A percentile compares a stretch with the other conserved stretches of the same genome.
These are phyloP conservation scores for Trichoderma afroharzianum DNA, from an alignment of 2,329 filamentous ascomycete genomes.

Conservation along the genomic window DNA sequence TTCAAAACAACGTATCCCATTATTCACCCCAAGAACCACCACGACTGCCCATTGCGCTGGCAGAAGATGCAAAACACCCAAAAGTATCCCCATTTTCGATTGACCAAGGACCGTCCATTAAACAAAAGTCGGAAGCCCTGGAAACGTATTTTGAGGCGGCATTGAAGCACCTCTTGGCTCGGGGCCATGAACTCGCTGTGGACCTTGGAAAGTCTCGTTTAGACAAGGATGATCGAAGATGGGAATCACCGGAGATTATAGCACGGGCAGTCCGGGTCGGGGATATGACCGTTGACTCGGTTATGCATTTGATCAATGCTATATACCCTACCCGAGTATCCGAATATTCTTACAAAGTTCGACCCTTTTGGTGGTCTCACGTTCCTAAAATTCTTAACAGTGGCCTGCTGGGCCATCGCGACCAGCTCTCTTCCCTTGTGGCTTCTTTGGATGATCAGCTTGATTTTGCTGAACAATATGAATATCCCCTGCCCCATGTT, in stretches of 20 bases:
- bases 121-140: slow-evolving; percentile 26
- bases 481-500: slow-evolving; percentile 33
- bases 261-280: slow-evolving; percentile 25
- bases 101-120: slow-evolving; percentile 23
- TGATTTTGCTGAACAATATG: slow-evolving; percentile 30
- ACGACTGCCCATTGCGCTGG: slow-evolving; percentile 30
- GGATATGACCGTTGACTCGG: slow-evolving; percentile 37
- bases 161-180: slow-evolving; percentile 22
- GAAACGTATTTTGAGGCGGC: slow-evolving; percentile 33
- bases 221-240: slow-evolving; percentile 4
- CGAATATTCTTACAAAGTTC: slow-evolving; percentile 32
- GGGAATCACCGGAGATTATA: slow-evolving; percentile 20
- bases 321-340: slow-evolving; percentile 34
- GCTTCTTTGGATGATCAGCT: slow-evolving; percentile 28
- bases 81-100: slow-evolving; percentile 32
- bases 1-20: slow-evolving; percentile 46
- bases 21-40: slow-evolving; percentile 27
- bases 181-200: slow-evolving; percentile 21
- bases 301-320: slow-evolving; percentile 34
- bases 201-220: slow-evolving; percentile 18
- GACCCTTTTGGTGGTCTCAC: slow-evolving; percentile 42
- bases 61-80: slow-evolving; percentile 30
- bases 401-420: slow-evolving; percentile 28
- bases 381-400: slow-evolving; percentile 35
- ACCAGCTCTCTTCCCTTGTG: slow-evolving; percentile 28